Percentiles rank a stretch among this genome's conserved stretches.
These are phyloP conservation scores for Aspergillus affinis DNA, from an alignment of 495 filamentous ascomycete species.

Conservation along the genomic window DNA sequence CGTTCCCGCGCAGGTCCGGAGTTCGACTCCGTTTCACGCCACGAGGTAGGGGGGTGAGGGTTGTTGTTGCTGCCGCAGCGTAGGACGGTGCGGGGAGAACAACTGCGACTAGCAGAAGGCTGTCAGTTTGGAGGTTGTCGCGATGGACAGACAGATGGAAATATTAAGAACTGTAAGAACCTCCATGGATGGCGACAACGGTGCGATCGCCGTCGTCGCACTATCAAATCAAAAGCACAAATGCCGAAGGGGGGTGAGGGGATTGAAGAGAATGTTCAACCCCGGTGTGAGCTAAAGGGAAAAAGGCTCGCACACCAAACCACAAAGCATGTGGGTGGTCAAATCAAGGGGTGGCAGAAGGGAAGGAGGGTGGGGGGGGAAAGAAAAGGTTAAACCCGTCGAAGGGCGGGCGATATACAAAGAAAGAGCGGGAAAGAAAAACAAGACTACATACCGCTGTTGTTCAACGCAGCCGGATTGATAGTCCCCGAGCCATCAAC, in stretches of 20 bases:
- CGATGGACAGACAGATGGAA: conserved; percentile 21
- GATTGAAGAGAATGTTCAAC: background rate
- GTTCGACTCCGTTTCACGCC: conserved; percentile 93
- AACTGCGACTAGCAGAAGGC: conserved; percentile 42
- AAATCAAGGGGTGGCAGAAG: background rate
- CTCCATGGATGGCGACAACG: conserved; percentile 13
- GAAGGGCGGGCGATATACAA: conserved; percentile 5
- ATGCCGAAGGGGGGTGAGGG: background rate
- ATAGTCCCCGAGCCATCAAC: conserved; percentile 77
- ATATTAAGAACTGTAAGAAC: conserved; percentile 14
- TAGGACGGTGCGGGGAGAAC: conserved; percentile 43
- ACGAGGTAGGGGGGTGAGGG: conserved; percentile 60
- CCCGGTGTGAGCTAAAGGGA: background rate
- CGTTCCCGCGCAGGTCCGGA: conserved; percentile 71
- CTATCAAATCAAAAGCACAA: background rate
- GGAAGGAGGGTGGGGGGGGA: background rate
- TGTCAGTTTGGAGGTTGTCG: conserved; percentile 42
- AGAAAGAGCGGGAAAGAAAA: conserved; percentile 6
- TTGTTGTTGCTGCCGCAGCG: conserved; percentile 34
- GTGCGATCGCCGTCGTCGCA: conserved; percentile 1
- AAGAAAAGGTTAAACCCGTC: conserved; percentile 4
- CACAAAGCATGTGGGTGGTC: background rate
- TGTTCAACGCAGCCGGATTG: conserved; percentile 68
- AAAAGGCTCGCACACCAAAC: background rate
- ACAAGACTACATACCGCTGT: conserved; percentile 52